Evolutionary conservation across 78 protist species (phyloP), one percentile per base, ranked within the genome.

Genomic region (Dictyostelium capitatum): DNA sequence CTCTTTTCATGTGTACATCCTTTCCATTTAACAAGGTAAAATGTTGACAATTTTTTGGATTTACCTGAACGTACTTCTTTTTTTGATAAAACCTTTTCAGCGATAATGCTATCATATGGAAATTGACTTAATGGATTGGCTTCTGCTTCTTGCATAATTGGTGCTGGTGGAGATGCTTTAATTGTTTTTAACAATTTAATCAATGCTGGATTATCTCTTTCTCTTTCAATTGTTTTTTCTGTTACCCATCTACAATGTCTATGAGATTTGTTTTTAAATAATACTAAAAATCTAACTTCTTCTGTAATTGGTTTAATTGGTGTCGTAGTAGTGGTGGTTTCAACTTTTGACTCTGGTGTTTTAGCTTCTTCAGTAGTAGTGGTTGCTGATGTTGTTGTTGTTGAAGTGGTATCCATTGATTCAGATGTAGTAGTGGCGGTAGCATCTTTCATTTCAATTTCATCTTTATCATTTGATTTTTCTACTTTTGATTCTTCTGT

Each of bases 21-120:
- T 54, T 81, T 84, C 98, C 98, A 97, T 78, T 97, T 97, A 62
- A 96, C 97, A 23, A 97, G 67, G 46, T 94, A 74, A 10, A 48
- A 10, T 3, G 82, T 50, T 28, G 46, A 15, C 4, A 48, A 19
- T 41, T 53, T 50, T 37, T 72, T 83, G 81, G 28, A 43, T 37
- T 43, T 65, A n/a, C 30, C 32, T 28, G 53, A 17, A 7, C 23
- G 25, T 0, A 41, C 69, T 6, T 57, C 83, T 25, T 62, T 65
- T n/a, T 48, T 62, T 15, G 82, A 15, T 37, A 94, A 23, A 30
- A 94, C 80, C 72, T 90, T 89, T 9, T 94, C 96, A 20, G 87
- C 28, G 14, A 69, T 72, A 17, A 62, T 69, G 14, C 64, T 57
- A 32, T 94, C 96, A 10, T 43, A 54, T 9, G 65, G 51, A 32